Percentiles rank a stretch among this genome's conserved stretches.
Evolutionary conservation across 805 yeast species (phyloP).

Genomic region (Candida insectalens): DNA sequence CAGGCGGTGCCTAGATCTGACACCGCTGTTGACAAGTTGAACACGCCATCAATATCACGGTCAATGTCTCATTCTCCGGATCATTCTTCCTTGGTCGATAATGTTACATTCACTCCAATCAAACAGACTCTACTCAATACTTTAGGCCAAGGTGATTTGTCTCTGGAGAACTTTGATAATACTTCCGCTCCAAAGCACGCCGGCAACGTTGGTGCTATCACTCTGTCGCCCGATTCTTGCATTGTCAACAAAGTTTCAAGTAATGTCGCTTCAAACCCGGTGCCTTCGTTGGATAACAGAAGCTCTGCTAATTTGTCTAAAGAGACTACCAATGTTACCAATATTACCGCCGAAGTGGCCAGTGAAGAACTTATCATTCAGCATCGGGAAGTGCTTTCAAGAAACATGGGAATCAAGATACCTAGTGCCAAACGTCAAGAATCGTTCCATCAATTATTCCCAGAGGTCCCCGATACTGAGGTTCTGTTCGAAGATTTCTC

Average conservation of each 20-base stretch:
- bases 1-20: no score
- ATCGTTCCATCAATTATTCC: constrained; percentile 52
- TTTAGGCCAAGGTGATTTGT: constrained; percentile 38
- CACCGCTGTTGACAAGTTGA: no score
- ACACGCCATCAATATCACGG: no score
- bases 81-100: constrained; percentile 5
- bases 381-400: constrained; percentile 7
- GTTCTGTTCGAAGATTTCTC: constrained; percentile 49
- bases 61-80: no score
- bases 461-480: constrained; percentile 40
- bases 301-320: no score
- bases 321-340: neutral
- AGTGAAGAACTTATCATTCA: constrained; percentile 2
- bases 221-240: neutral
- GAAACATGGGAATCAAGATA: constrained; percentile 17
- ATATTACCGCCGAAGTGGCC: neutral
- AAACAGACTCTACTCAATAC: constrained; percentile 37
- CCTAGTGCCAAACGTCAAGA: constrained; percentile 44
- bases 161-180: constrained; percentile 22
- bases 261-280: neutral
- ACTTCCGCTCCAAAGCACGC: neutral
- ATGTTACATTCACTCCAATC: constrained; percentile 37
- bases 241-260: no score
- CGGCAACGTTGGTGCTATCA: neutral
- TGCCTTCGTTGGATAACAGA: neutral